These are phyloP conservation scores for Chaetomiaceae sp. DNA, from an alignment of 2,329 filamentous ascomycete species.

Conservation along the genomic window DNA sequence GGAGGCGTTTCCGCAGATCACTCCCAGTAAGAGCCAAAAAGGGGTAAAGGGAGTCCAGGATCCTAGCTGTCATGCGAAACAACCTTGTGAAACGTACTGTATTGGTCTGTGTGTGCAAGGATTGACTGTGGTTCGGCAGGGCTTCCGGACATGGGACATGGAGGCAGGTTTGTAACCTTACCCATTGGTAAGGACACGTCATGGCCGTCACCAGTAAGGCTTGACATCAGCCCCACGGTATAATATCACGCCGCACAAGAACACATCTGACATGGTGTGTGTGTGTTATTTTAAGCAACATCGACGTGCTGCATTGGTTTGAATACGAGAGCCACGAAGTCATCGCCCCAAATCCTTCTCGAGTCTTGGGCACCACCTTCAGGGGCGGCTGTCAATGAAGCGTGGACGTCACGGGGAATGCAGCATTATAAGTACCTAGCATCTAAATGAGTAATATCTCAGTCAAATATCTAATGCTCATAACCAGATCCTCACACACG, in stretches of 20 bases:
- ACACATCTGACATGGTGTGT: background rate
- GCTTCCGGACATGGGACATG: too few species aligned
- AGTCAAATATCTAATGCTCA: background rate
- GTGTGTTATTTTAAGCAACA: background rate
- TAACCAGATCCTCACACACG: background rate
- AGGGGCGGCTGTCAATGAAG: background rate
- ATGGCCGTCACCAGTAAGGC: too few species aligned
- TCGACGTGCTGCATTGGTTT: background rate
- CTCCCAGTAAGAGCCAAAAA: background rate
- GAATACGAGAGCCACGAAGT: conserved; percentile 1
- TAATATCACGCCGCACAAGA: background rate
- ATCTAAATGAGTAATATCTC: background rate
- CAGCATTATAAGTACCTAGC: background rate
- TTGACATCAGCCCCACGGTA: conserved; percentile 1
- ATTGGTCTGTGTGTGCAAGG: too few species aligned
- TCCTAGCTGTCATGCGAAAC: too few species aligned
- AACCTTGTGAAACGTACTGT: too few species aligned
- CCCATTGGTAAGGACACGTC: too few species aligned
- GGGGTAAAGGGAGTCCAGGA: background rate
- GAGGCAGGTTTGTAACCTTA: too few species aligned
- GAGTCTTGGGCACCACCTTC: background rate
- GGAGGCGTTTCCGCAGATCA: background rate
- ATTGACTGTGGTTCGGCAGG: too few species aligned
- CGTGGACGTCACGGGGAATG: too few species aligned
- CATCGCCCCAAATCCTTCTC: background rate